phyloP scores from a whole-genome alignment of 345 rosid species.

The Arabidopsis arenosa region DNA sequence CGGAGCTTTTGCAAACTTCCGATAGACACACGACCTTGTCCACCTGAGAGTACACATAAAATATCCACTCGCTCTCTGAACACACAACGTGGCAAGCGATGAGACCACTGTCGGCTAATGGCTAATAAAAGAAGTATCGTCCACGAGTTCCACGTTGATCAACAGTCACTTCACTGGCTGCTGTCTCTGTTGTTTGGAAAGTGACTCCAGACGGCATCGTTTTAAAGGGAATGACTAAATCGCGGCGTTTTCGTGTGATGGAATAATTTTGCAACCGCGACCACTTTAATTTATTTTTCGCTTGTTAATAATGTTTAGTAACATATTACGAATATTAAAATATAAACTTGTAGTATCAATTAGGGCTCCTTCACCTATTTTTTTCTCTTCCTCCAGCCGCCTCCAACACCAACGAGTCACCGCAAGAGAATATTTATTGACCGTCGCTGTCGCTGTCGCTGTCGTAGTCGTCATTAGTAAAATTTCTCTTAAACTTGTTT shows the following conservation, averaged over 20 bases:
- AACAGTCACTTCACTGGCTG: constrained; percentile 33
- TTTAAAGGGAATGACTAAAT: background rate
- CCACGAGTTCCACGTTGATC: constrained; percentile 32
- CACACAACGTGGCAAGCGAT: constrained; percentile 18
- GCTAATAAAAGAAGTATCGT: constrained; percentile 6
- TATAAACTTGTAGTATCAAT: too few species aligned
- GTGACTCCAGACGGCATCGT: constrained; percentile 1
- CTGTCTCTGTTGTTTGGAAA: constrained; percentile 11
- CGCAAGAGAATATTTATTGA: background rate
- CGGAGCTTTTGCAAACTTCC: constrained; percentile 29
- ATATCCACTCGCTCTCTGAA: constrained; percentile 12
- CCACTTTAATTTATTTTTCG: too few species aligned
- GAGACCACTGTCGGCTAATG: constrained; percentile 31
- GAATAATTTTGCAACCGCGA: too few species aligned
- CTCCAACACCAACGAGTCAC: background rate
- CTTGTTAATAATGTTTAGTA: too few species aligned
- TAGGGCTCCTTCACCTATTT: background rate
- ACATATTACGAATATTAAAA: too few species aligned
- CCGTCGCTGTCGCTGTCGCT: too few species aligned
- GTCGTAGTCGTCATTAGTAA: background rate
- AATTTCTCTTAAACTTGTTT: background rate
- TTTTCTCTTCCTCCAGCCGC: background rate
- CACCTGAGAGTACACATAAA: constrained; percentile 24
- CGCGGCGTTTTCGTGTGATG: too few species aligned
- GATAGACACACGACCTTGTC: constrained; percentile 40